Conservation (phyloP, 2,329 filamentous ascomycete genomes). For the Kalmusia sp. region DNA sequence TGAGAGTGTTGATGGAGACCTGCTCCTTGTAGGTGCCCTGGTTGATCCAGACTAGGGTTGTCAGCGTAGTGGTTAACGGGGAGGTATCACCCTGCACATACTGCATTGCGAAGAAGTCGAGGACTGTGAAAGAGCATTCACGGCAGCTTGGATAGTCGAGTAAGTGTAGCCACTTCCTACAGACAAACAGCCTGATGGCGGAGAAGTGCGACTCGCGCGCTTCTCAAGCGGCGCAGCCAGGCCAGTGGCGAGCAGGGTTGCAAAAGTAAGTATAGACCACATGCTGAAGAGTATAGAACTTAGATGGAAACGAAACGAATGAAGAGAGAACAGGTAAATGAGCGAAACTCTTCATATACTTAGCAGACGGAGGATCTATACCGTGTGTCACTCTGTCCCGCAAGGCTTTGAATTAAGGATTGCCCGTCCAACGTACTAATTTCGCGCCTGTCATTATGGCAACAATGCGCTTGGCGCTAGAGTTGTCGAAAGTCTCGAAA, state of each 20-base stretch:
- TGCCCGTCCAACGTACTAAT: constrained; percentile 4
- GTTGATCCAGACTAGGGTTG: constrained; percentile 62
- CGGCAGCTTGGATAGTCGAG: constrained; percentile 62
- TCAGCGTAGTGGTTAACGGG: not conserved
- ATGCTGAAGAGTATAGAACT: constrained; percentile 1
- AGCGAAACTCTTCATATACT: not conserved
- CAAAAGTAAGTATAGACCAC: constrained; percentile 21
- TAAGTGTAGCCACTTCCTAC: constrained; percentile 55
- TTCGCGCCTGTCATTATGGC: constrained; percentile 12
- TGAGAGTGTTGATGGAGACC: constrained; percentile 59
- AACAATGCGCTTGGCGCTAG: not conserved
- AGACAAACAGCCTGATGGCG: constrained; percentile 60
- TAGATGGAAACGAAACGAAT: not conserved
- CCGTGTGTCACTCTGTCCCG: not conserved
- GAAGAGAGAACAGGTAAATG: not conserved
- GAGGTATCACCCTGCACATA: not conserved
- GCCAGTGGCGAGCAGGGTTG: constrained; percentile 28
- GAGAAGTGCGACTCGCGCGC: constrained; percentile 48
- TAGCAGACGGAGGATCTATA: not conserved
- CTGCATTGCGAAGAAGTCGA: constrained; percentile 59
- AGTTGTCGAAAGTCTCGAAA: not conserved
- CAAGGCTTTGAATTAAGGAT: not conserved
- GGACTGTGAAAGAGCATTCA: constrained; percentile 63
- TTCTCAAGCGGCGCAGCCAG: constrained; percentile 29
- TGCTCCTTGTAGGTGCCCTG: constrained; percentile 68